A percentile compares a stretch with the other conserved stretches of the same genome.
phyloP scores from a whole-genome alignment of 2,329 filamentous ascomycete species.

The Microthyrium microscopicum region DNA sequence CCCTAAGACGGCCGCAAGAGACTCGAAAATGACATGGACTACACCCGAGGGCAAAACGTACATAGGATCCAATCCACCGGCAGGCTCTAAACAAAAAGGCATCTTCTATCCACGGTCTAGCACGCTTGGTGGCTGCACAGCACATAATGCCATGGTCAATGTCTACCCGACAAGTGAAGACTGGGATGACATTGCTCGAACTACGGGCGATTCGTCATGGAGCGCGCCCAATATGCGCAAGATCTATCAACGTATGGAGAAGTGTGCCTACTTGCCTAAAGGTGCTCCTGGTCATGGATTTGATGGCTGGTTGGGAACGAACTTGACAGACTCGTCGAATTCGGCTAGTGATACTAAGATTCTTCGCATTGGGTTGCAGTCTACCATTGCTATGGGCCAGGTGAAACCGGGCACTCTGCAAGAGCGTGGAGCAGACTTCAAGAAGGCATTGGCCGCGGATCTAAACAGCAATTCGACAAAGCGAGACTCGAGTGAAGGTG shows the following conservation, averaged over 20 bases:
- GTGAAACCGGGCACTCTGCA: neutral
- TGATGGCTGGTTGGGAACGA: constrained; percentile 40
- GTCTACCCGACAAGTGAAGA: constrained; percentile 12
- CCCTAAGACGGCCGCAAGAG: constrained; percentile 32
- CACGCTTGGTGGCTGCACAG: constrained; percentile 30
- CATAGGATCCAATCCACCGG: constrained; percentile 23
- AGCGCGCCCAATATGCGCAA: constrained; percentile 38
- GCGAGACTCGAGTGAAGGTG: neutral
- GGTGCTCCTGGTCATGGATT: constrained; percentile 35
- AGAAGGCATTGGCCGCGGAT: neutral
- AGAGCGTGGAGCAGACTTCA: neutral
- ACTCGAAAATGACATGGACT: constrained; percentile 39
- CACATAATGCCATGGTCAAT: constrained; percentile 11
- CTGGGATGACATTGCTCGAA: constrained; percentile 10
- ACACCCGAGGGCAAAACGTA: constrained; percentile 22
- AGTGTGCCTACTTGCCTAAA: constrained; percentile 33
- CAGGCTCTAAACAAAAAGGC: constrained; percentile 25
- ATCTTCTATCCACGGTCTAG: constrained; percentile 32
- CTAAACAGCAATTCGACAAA: neutral
- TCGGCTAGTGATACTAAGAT: too few species aligned
- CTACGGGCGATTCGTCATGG: constrained; percentile 15
- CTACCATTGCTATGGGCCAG: too few species aligned
- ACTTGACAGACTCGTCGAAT: too few species aligned
- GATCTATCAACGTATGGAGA: constrained; percentile 38
- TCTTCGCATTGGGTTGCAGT: too few species aligned